Base-by-base conservation (phyloP, 805 yeast genomes). In the Tetrapisispora namnaoensis region DNA sequence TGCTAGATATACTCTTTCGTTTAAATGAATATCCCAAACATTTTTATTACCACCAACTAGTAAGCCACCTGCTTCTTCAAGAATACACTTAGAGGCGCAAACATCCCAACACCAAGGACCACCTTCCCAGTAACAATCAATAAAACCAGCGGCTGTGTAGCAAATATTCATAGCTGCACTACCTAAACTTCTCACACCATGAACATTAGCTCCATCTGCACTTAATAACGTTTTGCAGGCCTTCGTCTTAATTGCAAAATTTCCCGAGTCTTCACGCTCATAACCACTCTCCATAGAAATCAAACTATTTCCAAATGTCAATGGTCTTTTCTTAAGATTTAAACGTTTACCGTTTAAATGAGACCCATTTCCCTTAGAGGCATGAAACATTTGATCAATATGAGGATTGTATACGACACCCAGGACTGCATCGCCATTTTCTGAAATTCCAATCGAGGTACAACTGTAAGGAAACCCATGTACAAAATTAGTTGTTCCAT, bases 21-120 rank as follows among this genome's bases (percentile, higher is more conserved):
- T 82, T 18, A 80, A 65, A 4, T 74, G 69, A 18, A 76, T 72
- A 8, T 70, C 64, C 76, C 78, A 74, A 22, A 64, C 65, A 32
- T 72, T 76, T 27, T 70, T 69, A 56, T 74, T 74, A 20, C 80
- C 83, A 45, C 79, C 73, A n/a, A 77, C 80, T 42, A 78, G 61
- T 9, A 58, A 53, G 13, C 83, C 84, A 3, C 86, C 86, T 13
- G 82, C 74, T 53, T 80, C 86, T 41, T 70, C 66, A 9, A 79
- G 56, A 44, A 80, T 76, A 44, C 79, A 71, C 82, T 83, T 80
- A 37, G 83, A 82, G 16, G 84, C 86, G 60, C 83, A 78, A 1
- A 80, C 83, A 58, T 80, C 86, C 85, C 85, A 80, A 22, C 79
- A 76, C 59, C 74, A 78, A 58, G 82, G 78, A n/a, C 83, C 83